Percentiles rank a stretch among this genome's conserved stretches.
Conservation (phyloP, 495 filamentous ascomycete species). For the Talaromyces thailandensis region DNA sequence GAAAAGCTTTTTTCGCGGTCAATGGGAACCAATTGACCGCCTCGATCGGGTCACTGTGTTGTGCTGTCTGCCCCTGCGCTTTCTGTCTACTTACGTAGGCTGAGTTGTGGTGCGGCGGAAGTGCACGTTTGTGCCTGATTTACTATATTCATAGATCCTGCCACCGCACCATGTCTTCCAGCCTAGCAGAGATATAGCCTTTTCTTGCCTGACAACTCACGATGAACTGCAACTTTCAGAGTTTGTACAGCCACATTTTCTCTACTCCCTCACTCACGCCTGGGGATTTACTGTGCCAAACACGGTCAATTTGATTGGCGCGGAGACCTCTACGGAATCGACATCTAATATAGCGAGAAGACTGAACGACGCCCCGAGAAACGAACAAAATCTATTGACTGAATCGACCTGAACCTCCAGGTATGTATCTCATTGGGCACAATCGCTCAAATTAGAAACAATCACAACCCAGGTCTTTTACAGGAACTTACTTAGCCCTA, state of each 20-base stretch:
- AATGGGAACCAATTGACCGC: conserved; percentile 7
- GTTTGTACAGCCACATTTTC: conserved; percentile 15
- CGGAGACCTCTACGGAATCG: conserved; percentile 8
- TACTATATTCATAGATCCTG: neutral
- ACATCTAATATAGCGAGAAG: neutral
- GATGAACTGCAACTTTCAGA: conserved; percentile 23
- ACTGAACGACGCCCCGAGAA: neutral
- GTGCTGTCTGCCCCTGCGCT: neutral
- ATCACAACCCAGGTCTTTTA: neutral
- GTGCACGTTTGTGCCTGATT: conserved; percentile 7
- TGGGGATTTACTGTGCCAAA: conserved; percentile 6
- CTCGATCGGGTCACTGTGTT: neutral
- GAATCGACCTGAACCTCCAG: neutral
- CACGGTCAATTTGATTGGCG: conserved; percentile 18
- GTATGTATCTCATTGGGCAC: conserved; percentile 5
- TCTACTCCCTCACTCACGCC: conserved; percentile 6
- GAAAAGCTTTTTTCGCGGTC: neutral
- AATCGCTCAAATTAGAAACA: neutral
- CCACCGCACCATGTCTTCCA: conserved; percentile 1
- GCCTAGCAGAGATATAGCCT: conserved; percentile 9
- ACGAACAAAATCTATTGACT: neutral
- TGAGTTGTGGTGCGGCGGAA: neutral
- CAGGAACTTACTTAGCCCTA: conserved; percentile 3
- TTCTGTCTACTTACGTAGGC: conserved; percentile 1
- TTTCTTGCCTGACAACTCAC: conserved; percentile 19